A percentile compares a stretch with the other conserved stretches of the same genome.
Conservation (phyloP, 208 protist genomes). For the Wallacemonas sp. region DNA sequence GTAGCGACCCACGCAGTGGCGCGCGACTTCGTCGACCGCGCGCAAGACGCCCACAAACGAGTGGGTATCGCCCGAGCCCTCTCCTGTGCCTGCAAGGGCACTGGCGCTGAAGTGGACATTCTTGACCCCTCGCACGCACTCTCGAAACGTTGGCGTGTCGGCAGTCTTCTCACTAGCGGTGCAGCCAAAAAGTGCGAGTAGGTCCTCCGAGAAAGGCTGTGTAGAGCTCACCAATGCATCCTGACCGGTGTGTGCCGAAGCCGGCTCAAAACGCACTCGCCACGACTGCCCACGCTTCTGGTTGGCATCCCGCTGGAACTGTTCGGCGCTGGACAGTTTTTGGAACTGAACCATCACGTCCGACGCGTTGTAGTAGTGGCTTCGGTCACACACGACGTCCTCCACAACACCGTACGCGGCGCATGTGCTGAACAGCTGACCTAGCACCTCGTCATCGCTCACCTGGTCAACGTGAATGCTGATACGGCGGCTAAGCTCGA, state of each 20-base stretch:
- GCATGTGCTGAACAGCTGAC: slow-evolving; percentile 59
- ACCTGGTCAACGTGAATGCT: slow-evolving; percentile 49
- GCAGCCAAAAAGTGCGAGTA: neutral
- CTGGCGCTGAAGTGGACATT: slow-evolving; percentile 15
- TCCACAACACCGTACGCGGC: slow-evolving; percentile 69
- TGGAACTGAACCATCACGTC: slow-evolving; percentile 69
- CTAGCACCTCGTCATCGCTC: slow-evolving; percentile 33
- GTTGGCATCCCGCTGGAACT: slow-evolving; percentile 41
- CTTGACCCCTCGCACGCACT: slow-evolving; percentile 5
- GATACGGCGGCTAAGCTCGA: slow-evolving; percentile 37
- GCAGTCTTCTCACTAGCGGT: neutral
- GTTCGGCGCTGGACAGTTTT: slow-evolving; percentile 58
- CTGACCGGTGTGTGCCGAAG: slow-evolving; percentile 36
- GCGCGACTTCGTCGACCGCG: slow-evolving; percentile 23
- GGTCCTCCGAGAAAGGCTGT: slow-evolving; percentile 21
- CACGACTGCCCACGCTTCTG: slow-evolving; percentile 27
- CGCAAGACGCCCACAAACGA: slow-evolving; percentile 1
- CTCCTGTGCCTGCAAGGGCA: slow-evolving; percentile 14
- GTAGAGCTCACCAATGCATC: slow-evolving; percentile 46
- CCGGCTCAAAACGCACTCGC: slow-evolving; percentile 38
- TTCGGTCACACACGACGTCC: slow-evolving; percentile 42
- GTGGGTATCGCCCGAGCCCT: neutral
- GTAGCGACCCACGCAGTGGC: slow-evolving; percentile 41
- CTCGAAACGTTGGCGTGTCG: neutral
- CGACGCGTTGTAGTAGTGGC: slow-evolving; percentile 48